phyloP scores from a whole-genome alignment of 345 rosid genomes.

The Pistacia integerrima region DNA sequence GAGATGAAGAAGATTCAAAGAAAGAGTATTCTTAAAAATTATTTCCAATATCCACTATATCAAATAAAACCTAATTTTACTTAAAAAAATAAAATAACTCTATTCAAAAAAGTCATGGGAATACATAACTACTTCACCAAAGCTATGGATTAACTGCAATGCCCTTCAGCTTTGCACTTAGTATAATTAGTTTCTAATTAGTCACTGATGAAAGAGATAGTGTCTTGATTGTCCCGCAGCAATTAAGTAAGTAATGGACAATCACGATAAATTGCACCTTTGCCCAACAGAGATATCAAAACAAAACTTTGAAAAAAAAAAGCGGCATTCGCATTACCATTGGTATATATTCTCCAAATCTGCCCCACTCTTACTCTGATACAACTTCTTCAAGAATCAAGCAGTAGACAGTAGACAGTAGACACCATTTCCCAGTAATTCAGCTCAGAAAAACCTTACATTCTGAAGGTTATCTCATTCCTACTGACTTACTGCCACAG shows the following conservation, averaged over 20 bases:
- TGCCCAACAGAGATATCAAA: neutral
- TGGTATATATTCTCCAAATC: neutral
- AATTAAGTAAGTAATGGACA: neutral
- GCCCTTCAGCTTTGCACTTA: neutral
- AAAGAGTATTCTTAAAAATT: neutral
- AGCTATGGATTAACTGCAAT: neutral
- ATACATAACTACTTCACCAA: neutral
- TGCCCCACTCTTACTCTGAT: neutral
- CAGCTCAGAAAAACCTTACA: neutral
- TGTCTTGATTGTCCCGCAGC: neutral
- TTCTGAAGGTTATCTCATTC: neutral
- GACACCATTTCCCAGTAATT: neutral
- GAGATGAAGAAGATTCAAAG: constrained; percentile 4
- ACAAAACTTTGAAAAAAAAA: neutral
- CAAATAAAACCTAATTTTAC: neutral
- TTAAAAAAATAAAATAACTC: neutral
- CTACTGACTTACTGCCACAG: neutral
- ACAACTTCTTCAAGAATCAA: constrained; percentile 3
- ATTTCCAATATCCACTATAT: neutral
- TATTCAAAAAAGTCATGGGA: neutral
- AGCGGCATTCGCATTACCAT: neutral
- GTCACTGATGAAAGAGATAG: neutral
- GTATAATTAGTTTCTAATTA: neutral
- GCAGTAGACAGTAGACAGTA: neutral
- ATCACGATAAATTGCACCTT: neutral